Evolutionary conservation across 176 grass and related monocot genomes (phyloP), one percentile per base, ranked within the genome.

Genomic region (Musa schizocarpa): DNA sequence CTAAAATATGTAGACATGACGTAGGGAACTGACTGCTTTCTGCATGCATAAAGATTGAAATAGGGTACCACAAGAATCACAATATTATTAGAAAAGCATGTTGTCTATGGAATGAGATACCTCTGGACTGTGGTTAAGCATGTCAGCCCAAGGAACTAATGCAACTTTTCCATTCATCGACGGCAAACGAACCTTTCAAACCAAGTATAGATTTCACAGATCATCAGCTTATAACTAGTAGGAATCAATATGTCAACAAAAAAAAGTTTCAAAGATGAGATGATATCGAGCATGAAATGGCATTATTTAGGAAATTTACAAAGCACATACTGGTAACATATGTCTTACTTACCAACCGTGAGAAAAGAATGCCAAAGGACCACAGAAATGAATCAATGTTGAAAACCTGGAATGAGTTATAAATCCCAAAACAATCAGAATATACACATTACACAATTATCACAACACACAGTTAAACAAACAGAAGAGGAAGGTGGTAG

Each of bases 311-410:
- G 13, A 20, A 79, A 57, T 19, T 21, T 19, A 52, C 29, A 49
- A 9, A 59, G 4, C 61, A 58, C 16, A 13, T 9, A 50, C 61
- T 9, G 29, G 17, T 8, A 14, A 9, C 70, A 64, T 51, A 22
- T 65, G 23, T 71, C 65, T 43, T 9, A 75, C 89, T 85, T 85
- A 98, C 94, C 88, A 98, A 82, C 62, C 90, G 95, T 76, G 95
- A 98, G 78, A 98, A 98, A 53, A 98, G 90, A 91, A 98, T 98
- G 53, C 95, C 90, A 43, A 98, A 93, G 68, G 95, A 98, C 95
- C 95, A 93, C 83, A 86, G 72, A 81, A 93, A 98, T 27, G 82
- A 87, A 71, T 91, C 86, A 77, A 98, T 89, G 82, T 89, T 98
- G 68, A 89, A 98, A n/a, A 98, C 80, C 95, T 98, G 73, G 81